Percentiles rank a stretch among this genome's conserved stretches.
Evolutionary conservation across 1,284 basidiomycete species (phyloP).

Genomic region (Ganoderma resinaceum): DNA sequence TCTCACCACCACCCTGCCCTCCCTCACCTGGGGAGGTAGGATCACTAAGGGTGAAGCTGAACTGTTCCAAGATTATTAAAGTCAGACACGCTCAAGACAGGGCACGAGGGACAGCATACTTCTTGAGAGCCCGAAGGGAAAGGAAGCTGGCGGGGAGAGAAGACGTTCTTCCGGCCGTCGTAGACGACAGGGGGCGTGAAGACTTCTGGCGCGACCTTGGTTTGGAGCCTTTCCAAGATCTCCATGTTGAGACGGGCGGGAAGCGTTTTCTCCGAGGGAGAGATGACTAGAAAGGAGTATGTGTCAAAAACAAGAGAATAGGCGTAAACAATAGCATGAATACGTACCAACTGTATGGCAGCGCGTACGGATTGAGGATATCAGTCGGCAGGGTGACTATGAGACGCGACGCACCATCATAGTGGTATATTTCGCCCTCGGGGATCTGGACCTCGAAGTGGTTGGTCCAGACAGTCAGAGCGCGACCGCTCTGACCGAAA

Average conservation of each 20-base stretch:
- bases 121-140: constrained; percentile 58
- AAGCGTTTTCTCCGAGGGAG: constrained; percentile 67
- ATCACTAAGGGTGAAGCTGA: constrained; percentile 61
- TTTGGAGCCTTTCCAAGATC: constrained; percentile 67
- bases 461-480: constrained; percentile 65
- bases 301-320: constrained; percentile 10
- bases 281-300: constrained; percentile 53
- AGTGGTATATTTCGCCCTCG: constrained; percentile 70
- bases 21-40: constrained; percentile 30
- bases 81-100: constrained; percentile 9
- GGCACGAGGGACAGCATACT: constrained; percentile 39
- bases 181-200: constrained; percentile 75
- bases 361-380: neutral
- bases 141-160: constrained; percentile 60
- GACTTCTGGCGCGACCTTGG: constrained; percentile 57
- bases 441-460: constrained; percentile 69
- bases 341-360: constrained; percentile 61
- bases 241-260: constrained; percentile 73
- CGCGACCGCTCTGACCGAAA: constrained; percentile 63
- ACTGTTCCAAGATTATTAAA: constrained; percentile 50
- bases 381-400: neutral
- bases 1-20: constrained; percentile 11
- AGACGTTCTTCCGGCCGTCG: constrained; percentile 82
- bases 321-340: neutral
- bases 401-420: constrained; percentile 62